Evolutionary conservation across 345 rosid species (phyloP).

Genomic region (Murraya koenigii): DNA sequence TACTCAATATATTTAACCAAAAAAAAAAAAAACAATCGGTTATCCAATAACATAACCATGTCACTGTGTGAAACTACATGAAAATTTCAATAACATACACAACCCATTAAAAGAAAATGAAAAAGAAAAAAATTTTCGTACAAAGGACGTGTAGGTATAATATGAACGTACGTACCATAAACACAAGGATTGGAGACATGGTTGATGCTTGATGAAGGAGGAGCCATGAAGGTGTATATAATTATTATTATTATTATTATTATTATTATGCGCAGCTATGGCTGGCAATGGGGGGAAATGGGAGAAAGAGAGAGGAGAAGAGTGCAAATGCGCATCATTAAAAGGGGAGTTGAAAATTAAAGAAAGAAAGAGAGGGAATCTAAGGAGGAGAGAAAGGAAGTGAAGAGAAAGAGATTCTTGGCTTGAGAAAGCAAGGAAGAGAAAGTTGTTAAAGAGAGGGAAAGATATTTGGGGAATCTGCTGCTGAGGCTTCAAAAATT

Average conservation of each 20-base stretch:
- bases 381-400: conserved; percentile 32
- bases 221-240: conserved; percentile 45
- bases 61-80: no score
- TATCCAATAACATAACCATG: no score
- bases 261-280: background rate
- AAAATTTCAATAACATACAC: no score
- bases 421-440: conserved; percentile 68
- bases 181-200: conserved; percentile 77
- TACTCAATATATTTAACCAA: no score
- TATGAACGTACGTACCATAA: conserved; percentile 50
- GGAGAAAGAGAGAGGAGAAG: conserved; percentile 24
- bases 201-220: conserved; percentile 50
- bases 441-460: conserved; percentile 19
- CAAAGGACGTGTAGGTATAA: background rate
- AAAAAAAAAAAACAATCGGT: no score
- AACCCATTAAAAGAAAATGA: no score
- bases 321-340: conserved; percentile 33
- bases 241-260: no score
- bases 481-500: conserved; percentile 27
- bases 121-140: background rate
- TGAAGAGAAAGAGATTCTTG: conserved; percentile 63
- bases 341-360: conserved; percentile 7
- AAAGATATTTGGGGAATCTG: conserved; percentile 33
- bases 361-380: conserved; percentile 36
- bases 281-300: conserved; percentile 23